phyloP scores from a whole-genome alignment of 2,329 filamentous ascomycete species.

The Coniochaeta prunicola region DNA sequence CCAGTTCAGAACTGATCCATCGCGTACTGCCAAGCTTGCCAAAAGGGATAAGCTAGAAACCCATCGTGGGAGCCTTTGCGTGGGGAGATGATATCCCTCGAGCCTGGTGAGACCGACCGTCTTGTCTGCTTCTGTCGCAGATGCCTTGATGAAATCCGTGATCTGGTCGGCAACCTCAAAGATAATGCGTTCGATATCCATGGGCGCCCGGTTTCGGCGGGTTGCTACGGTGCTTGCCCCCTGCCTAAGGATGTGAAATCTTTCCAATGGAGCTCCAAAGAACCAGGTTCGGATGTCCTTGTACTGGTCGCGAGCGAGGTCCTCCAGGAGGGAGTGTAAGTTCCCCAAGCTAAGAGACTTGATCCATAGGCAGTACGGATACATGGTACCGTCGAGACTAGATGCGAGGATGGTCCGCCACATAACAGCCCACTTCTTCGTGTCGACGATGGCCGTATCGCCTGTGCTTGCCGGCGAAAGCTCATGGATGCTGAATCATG shows the following conservation, averaged over 20 bases:
- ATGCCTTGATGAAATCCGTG: slow-evolving; percentile 37
- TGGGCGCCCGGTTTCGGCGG: slow-evolving; percentile 9
- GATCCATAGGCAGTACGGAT: slow-evolving; percentile 64
- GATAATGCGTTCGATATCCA: slow-evolving; percentile 29
- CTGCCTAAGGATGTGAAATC: background rate
- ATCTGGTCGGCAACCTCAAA: slow-evolving; percentile 50
- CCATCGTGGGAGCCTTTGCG: slow-evolving; percentile 48
- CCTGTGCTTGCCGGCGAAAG: slow-evolving; percentile 33
- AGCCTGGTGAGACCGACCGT: slow-evolving; percentile 49
- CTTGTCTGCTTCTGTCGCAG: slow-evolving; percentile 32
- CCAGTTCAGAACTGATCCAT: slow-evolving; percentile 51
- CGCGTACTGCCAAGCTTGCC: slow-evolving; percentile 50
- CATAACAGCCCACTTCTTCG: slow-evolving; percentile 50
- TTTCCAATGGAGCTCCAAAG: slow-evolving; percentile 30
- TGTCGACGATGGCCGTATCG: slow-evolving; percentile 29
- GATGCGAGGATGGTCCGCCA: slow-evolving; percentile 66
- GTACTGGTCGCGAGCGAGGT: slow-evolving; percentile 25
- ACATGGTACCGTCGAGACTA: slow-evolving; percentile 52
- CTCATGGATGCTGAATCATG: slow-evolving; percentile 33
- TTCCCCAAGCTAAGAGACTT: slow-evolving; percentile 56
- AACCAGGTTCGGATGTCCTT: slow-evolving; percentile 23
- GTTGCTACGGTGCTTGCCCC: slow-evolving; percentile 13
- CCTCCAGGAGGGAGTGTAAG: slow-evolving; percentile 50
- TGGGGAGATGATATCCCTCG: slow-evolving; percentile 42
- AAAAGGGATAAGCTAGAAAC: slow-evolving; percentile 50